Base-by-base conservation (phyloP, 495 filamentous ascomycete genomes). In the Lophiostoma macrostomum region DNA sequence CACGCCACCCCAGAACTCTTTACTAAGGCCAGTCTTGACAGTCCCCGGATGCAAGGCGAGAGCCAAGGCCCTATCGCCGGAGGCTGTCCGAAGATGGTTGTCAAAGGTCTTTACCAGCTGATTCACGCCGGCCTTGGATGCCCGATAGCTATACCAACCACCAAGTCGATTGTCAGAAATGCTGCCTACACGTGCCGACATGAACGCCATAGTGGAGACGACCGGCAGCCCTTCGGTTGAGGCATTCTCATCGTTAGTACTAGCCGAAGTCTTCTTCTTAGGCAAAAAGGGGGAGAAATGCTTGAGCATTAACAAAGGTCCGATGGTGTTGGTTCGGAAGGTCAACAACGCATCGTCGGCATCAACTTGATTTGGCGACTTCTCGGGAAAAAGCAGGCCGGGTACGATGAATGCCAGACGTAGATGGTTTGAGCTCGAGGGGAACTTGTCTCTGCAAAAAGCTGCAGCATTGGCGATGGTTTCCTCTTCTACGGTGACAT, bases 11-110 rank as follows among this genome's bases (percentile, higher is more conserved):
- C 85, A 91, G 63, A 85, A 91, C 34, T 83, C 84, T 58, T 70
- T 75, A 39, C 83, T 88, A 59, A 94, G 70, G 11, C 76, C 83
- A 36, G 87, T 91, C 67, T 79, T 82, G 31, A 94, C 88, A 7
- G 87, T 93, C 1, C 90, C 88, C 4, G 88, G 89, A 71, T 94
- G 88, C 66, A 91, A 72, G n/a, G 74, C 77, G 4, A 95, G 70
- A 0, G 77, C 77, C 53, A 90, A 71, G 0, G 82, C 84, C 34
- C 77, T 80, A 3, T 76, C 75, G 0, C 74, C 80, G 34, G 76
- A 74, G 12, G 71, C 70, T 14, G 69, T 66, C 42, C 64, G 65
- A 30, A 93, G 65, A 61, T 85, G 76, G n/a, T 84, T 67, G 67
- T 93, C 89, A 57, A 91, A 81, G 0, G 78, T 84, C 67, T 84